Evolutionary conservation across 2,329 filamentous ascomycete genomes (phyloP).

Genomic region (Penicillium sp.): DNA sequence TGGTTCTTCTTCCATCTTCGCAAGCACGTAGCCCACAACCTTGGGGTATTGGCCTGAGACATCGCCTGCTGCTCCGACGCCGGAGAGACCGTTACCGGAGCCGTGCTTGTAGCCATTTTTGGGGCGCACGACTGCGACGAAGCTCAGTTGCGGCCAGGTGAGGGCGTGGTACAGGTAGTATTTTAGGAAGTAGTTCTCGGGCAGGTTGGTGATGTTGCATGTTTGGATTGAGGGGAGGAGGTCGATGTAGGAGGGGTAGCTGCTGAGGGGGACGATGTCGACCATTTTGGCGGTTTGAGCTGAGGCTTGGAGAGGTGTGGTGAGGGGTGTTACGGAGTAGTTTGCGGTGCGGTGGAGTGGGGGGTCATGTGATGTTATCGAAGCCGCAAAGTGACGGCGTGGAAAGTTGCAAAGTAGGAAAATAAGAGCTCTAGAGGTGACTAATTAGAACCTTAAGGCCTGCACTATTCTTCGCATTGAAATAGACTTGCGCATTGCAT

Average conservation of each 20-base stretch:
- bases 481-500: too few species aligned
- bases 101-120: slow-evolving; percentile 72
- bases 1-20: slow-evolving; percentile 99
- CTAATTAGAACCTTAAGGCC: too few species aligned
- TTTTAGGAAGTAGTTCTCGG: slow-evolving; percentile 99
- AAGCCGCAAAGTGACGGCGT: neutral
- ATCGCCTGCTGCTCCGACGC: slow-evolving; percentile 21
- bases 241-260: slow-evolving; percentile 69
- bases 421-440: too few species aligned
- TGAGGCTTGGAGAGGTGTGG: neutral
- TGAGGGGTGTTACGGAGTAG: neutral
- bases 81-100: slow-evolving; percentile 47
- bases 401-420: neutral
- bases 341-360: slow-evolving; percentile 3
- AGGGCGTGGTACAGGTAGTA: slow-evolving; percentile 99
- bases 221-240: slow-evolving; percentile 87
- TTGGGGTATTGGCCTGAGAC: slow-evolving; percentile 71
- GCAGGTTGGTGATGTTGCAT: slow-evolving; percentile 97
- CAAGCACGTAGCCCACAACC: slow-evolving; percentile 98
- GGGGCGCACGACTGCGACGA: slow-evolving; percentile 90
- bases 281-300: slow-evolving; percentile 41
- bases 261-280: slow-evolving; percentile 51
- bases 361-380: slow-evolving; percentile 10
- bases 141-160: slow-evolving; percentile 96
- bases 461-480: too few species aligned